Conservation (phyloP, 768 basidiomycete species). For the Leccinum truebloodii region DNA sequence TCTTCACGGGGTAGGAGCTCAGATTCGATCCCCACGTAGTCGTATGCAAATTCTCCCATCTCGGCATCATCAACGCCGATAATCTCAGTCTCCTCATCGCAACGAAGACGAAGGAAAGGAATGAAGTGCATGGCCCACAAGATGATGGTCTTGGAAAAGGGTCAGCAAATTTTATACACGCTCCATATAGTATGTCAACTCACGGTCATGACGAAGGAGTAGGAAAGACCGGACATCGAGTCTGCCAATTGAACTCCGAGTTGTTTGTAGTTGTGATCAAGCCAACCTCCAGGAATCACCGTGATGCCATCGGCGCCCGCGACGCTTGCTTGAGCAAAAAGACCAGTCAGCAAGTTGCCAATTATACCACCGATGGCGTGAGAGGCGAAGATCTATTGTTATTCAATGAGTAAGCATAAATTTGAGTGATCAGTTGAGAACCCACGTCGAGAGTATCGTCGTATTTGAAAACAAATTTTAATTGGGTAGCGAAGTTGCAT, state of each 20-base stretch:
- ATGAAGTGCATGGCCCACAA: constrained; percentile 88
- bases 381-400: constrained; percentile 79
- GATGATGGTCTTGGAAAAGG: constrained; percentile 59
- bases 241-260: constrained; percentile 86
- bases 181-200: constrained; percentile 26
- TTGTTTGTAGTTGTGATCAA: constrained; percentile 79
- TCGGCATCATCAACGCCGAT: constrained; percentile 89
- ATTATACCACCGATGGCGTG: constrained; percentile 78
- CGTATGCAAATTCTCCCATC: constrained; percentile 89
- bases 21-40: constrained; percentile 76
- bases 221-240: constrained; percentile 61
- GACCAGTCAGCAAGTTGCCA: constrained; percentile 81
- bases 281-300: constrained; percentile 78
- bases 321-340: constrained; percentile 83
- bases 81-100: constrained; percentile 63
- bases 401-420: not conserved
- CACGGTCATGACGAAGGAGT: constrained; percentile 78
- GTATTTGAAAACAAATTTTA: constrained; percentile 79
- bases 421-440: not conserved
- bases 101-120: constrained; percentile 76
- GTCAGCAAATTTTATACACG: not conserved
- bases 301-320: constrained; percentile 79
- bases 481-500: constrained; percentile 95
- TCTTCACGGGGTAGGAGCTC: constrained; percentile 40
- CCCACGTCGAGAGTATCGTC: constrained; percentile 82